A percentile compares a stretch with the other conserved stretches of the same genome.
Evolutionary conservation across 257 asterid genomes (phyloP).

Genomic region (Solanum gandarillasii): DNA sequence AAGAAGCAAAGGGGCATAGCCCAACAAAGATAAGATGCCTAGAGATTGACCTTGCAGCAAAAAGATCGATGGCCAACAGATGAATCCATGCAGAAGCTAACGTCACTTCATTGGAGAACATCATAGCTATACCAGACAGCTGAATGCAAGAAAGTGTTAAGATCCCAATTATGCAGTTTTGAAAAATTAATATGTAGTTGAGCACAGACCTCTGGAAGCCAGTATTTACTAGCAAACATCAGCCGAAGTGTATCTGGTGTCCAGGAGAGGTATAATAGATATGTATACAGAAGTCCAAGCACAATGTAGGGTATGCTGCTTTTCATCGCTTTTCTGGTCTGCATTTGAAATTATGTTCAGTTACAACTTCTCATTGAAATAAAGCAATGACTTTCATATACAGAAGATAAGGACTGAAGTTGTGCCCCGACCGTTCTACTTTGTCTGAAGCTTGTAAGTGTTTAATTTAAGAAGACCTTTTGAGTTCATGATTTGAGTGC

Average conservation of each 20-base stretch:
- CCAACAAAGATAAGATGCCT: not conserved
- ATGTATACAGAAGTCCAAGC: slow-evolving; percentile 61
- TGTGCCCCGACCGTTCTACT: not conserved
- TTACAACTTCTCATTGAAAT: not conserved
- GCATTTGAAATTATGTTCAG: slow-evolving; percentile 3
- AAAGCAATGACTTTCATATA: not conserved
- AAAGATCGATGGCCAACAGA: slow-evolving; percentile 68
- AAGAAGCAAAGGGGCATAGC: not conserved
- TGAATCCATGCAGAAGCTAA: slow-evolving; percentile 97
- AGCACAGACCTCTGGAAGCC: slow-evolving; percentile 74
- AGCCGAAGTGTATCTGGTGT: slow-evolving; percentile 58
- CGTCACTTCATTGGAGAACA: slow-evolving; percentile 79
- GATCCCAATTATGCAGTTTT: not conserved
- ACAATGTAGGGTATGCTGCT: slow-evolving; percentile 55
- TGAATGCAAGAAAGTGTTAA: slow-evolving; percentile 4
- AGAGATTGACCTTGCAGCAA: slow-evolving; percentile 62
- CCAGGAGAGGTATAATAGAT: slow-evolving; percentile 72
- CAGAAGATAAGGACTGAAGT: not conserved
- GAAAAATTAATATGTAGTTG: not conserved
- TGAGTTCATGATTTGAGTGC: not conserved
- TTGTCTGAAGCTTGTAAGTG: not conserved
- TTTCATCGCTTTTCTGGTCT: slow-evolving; percentile 55
- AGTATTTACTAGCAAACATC: slow-evolving; percentile 72
- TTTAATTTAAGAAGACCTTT: not conserved
- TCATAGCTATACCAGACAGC: slow-evolving; percentile 72